Conservation (phyloP, 257 asterid genomes). For the Echium plantagineum region DNA sequence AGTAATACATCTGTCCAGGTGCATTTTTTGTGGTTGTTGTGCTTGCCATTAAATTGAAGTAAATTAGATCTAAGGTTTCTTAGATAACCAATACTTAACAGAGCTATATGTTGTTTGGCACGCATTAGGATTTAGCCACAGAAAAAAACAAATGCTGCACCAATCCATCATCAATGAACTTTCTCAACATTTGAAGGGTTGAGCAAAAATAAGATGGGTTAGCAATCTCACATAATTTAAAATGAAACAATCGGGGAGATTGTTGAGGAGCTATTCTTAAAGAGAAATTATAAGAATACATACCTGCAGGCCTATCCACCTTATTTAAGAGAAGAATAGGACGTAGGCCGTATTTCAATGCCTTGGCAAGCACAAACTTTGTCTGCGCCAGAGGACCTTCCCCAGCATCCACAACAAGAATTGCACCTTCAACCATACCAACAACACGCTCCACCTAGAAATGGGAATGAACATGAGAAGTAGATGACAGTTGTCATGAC, state of each 20-base stretch:
- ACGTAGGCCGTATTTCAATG: conserved; percentile 82
- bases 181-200: background rate
- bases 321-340: conserved; percentile 91
- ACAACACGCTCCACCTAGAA: conserved; percentile 91
- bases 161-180: too few relatives aligned
- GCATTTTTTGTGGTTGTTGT: too few relatives aligned
- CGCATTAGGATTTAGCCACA: background rate
- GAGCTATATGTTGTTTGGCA: background rate
- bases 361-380: conserved; percentile 97
- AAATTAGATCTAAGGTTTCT: too few relatives aligned
- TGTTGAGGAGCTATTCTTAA: too few relatives aligned
- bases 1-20: background rate
- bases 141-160: too few relatives aligned
- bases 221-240: background rate
- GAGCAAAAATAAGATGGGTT: background rate
- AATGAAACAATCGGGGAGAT: too few relatives aligned
- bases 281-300: background rate
- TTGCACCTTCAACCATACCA: conserved; percentile 99
- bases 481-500: too few relatives aligned
- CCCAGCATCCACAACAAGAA: conserved; percentile 98
- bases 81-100: background rate
- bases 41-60: background rate
- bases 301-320: conserved; percentile 97
- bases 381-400: conserved; percentile 99
- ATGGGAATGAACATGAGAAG: conserved; percentile 1